Percentiles rank a stretch among this genome's conserved stretches.
Conservation (phyloP, 495 filamentous ascomycete genomes). For the Annulohypoxylon maeteangense region DNA sequence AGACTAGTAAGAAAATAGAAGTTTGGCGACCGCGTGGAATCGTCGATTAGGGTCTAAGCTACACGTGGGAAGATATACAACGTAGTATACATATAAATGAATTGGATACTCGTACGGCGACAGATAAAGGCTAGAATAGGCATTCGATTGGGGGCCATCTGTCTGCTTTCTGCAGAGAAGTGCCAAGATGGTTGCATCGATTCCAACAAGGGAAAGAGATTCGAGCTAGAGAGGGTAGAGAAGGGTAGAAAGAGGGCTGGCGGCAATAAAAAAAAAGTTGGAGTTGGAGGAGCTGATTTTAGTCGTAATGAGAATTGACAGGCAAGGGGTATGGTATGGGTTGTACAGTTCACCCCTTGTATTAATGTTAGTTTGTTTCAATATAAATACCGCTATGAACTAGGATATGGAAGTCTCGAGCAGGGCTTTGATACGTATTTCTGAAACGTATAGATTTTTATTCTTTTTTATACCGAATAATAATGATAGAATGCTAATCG, state of each 20-base stretch:
- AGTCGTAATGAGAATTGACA: constrained; percentile 10
- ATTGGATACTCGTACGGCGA: constrained; percentile 3
- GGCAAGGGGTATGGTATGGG: neutral
- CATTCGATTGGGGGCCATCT: constrained; percentile 38
- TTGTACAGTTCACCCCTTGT: neutral
- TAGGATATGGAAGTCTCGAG: no score
- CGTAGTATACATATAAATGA: constrained; percentile 38
- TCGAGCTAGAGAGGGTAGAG: constrained; percentile 20
- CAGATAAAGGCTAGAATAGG: constrained; percentile 37
- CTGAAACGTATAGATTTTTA: no score
- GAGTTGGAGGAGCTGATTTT: constrained; percentile 13
- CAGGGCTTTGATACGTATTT: no score
- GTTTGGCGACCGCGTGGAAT: constrained; percentile 32
- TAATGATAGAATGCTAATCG: no score
- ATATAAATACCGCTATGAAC: no score
- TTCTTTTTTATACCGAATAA: no score
- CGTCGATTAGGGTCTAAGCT: constrained; percentile 31
- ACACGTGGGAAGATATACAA: constrained; percentile 44
- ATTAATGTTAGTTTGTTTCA: no score
- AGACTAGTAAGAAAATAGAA: constrained; percentile 11
- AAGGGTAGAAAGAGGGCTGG: constrained; percentile 17
- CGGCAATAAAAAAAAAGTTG: constrained; percentile 37
- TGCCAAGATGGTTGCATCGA: constrained; percentile 30
- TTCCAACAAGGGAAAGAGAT: constrained; percentile 42
- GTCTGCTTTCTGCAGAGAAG: constrained; percentile 36